Evolutionary conservation across 768 basidiomycete genomes (phyloP).

Genomic region (Nidula microcarpa): DNA sequence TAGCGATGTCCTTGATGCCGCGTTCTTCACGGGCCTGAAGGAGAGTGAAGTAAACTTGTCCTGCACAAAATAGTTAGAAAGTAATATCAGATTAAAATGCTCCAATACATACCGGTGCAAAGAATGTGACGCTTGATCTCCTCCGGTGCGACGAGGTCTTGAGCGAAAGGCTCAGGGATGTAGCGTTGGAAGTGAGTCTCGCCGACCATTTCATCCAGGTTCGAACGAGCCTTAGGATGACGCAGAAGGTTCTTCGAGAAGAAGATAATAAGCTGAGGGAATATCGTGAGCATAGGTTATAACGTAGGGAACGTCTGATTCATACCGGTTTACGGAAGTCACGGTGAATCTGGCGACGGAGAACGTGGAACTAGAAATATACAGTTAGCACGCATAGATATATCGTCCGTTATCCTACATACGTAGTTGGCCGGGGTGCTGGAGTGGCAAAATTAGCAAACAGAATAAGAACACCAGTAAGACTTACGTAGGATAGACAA

Average conservation of each 20-base stretch:
- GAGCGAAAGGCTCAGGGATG: conserved; percentile 77
- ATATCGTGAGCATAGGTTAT: background rate
- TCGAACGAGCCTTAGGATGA: conserved; percentile 88
- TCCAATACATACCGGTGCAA: conserved; percentile 57
- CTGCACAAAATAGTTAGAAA: conserved; percentile 26
- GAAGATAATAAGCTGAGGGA: conserved; percentile 77
- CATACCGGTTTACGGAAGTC: conserved; percentile 95
- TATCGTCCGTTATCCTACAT: conserved; percentile 14
- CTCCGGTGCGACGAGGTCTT: conserved; percentile 72
- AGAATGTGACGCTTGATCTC: conserved; percentile 90
- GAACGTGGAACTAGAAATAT: conserved; percentile 78
- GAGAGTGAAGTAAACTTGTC: conserved; percentile 93
- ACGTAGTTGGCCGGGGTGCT: conserved; percentile 95
- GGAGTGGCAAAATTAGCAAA: conserved; percentile 8
- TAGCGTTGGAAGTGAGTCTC: conserved; percentile 94
- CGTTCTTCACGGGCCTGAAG: conserved; percentile 87
- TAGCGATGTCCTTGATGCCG: conserved; percentile 90
- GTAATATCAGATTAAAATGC: background rate
- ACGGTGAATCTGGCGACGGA: conserved; percentile 94
- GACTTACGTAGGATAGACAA: conserved; percentile 91
- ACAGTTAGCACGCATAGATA: background rate
- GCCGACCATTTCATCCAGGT: conserved; percentile 82
- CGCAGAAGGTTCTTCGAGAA: conserved; percentile 97
- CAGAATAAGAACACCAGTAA: background rate
- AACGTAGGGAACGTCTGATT: background rate